phyloP scores from a whole-genome alignment of 2,329 filamentous ascomycete species.

The Penicillium vulpinum region DNA sequence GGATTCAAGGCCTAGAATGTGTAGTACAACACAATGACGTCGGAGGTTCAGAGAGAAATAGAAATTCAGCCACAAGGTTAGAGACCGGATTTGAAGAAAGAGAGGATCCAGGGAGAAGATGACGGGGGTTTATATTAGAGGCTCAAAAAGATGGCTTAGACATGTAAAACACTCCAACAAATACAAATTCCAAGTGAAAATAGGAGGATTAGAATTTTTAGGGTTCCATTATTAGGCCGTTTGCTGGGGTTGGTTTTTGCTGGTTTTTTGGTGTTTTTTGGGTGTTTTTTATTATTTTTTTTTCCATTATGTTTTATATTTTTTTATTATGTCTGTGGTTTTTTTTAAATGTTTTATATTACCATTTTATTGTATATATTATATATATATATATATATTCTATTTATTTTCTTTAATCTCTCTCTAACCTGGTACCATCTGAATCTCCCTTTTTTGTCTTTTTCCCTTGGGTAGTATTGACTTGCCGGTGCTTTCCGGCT shows the following conservation, averaged over 20 bases:
- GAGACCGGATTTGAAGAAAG: slow-evolving; percentile 9
- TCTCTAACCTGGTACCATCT: slow-evolving; percentile 4
- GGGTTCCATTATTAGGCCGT: slow-evolving; percentile 27
- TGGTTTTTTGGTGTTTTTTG: slow-evolving; percentile 13
- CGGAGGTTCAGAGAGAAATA: slow-evolving; percentile 8
- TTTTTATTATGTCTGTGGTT: neutral
- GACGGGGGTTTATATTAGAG: slow-evolving; percentile 28
- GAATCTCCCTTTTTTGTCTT: neutral
- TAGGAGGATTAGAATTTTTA: slow-evolving; percentile 22
- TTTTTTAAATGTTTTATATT: too few species aligned
- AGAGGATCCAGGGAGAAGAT: slow-evolving; percentile 16
- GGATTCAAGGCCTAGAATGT: slow-evolving; percentile 7
- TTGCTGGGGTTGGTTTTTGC: slow-evolving; percentile 17
- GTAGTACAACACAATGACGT: slow-evolving; percentile 15
- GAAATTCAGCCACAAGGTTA: slow-evolving; percentile 3
- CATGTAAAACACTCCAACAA: slow-evolving; percentile 7
- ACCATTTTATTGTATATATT: neutral
- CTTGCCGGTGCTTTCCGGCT: neutral
- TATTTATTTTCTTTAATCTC: slow-evolving; percentile 2
- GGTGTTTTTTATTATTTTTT: neutral
- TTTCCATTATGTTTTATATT: neutral
- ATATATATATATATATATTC: too few species aligned
- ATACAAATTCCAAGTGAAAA: slow-evolving; percentile 12
- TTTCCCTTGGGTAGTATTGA: neutral
- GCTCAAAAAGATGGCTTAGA: slow-evolving; percentile 24